Base-by-base conservation (phyloP, 2,329 filamentous ascomycete species). In the Colletotrichum brevisporum region DNA sequence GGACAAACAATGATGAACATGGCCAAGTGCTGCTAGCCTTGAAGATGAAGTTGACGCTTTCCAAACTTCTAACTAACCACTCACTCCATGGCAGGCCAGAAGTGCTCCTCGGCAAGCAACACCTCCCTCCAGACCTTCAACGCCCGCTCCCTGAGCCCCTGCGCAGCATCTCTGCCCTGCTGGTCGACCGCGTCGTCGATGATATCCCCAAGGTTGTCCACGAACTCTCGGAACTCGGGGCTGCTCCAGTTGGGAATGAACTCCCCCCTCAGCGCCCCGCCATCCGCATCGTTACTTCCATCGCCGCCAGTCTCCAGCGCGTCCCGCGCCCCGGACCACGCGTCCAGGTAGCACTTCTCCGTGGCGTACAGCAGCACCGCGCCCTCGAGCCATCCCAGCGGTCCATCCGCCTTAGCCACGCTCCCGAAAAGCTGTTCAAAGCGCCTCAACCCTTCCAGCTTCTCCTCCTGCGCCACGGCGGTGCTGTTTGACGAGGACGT, bases 321-420 rank as follows among this genome's bases (percentile, higher is more conserved):
- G 5, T 76, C 71, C 70, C 77, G 82, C 4, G 85, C 85, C 76
- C 83, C 86, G 10, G 81, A 82, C 90, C 90, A 91, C 13, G 89
- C 85, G 47, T 86, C 83, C 18, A 90, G 76, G 75, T 91, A 91
- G 69, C 85, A 86, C 54, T 84, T 88, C 79, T 95, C 92, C 1
- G 91, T 94, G n/a, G 89, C 90, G 90, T 91, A 95, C 26, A 94
- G 86, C n/a, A 93, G 85, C 2, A 93, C 86, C 70, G 93, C 83
- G 6, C 90, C 91, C 76, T 94, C 91, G 2, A 94, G 80, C 75
- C 83, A 85, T 0, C 81, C 78, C 0, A 93, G 76, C 1, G 71
- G 62, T 1, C 80, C 84, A 2, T 82, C 81, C 8, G 82, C 83
- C 0, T 84, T 80, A 58, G 84, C 83, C 13, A 87, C 83, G 4